Base-by-base conservation (phyloP, 768 basidiomycete genomes). In the Clathrus columnatus region DNA sequence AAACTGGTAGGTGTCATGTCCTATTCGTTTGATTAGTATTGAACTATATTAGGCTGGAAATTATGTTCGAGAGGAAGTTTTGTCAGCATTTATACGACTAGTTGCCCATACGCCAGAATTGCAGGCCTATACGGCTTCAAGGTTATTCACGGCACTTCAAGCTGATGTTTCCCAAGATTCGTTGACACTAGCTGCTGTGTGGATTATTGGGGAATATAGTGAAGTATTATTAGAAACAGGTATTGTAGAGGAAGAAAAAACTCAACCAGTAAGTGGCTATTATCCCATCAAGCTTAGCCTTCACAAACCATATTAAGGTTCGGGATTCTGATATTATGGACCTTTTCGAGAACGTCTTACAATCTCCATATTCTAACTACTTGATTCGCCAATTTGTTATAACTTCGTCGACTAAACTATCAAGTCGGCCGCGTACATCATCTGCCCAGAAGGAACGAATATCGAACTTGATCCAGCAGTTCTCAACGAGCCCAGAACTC, bases 101-200 rank as follows among this genome's bases (percentile, higher is more conserved):
- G 93, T 97, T 0, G 90, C 90, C 24, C 92, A 99, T 68, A 98
- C 96, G 0, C 93, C 95, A 0, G 96, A 99, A 67, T 75, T 99
- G 20, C 96, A 99, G 70, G 84, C 84, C 2, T 98, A 99, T 69
- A 96, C 93, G 0, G 83, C 91, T 5, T 95, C 92, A 51, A 89
- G 89, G 64, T 72, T 99, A 8, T 98, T 91, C 66, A 76, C 83
- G 3, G 87, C 95, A 5, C 80, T 99, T 20, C 85, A 83, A 57
- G 77, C 80, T 0, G 96, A 99, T 68, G 85, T 98, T 24, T 98
- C 96, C 2, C 96, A 98, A 65, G 96, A 99, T 63, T 92, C 92
- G 6, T 73, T 99, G 28, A 96, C 96, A 0, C 74, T 99, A 14
- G 86, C 90, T 4, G 86, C 91, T 1, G 87, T 94, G 3, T 99